Evolutionary conservation across 306 rosid species (phyloP).

Genomic region (Elaeagnus macrophylla): DNA sequence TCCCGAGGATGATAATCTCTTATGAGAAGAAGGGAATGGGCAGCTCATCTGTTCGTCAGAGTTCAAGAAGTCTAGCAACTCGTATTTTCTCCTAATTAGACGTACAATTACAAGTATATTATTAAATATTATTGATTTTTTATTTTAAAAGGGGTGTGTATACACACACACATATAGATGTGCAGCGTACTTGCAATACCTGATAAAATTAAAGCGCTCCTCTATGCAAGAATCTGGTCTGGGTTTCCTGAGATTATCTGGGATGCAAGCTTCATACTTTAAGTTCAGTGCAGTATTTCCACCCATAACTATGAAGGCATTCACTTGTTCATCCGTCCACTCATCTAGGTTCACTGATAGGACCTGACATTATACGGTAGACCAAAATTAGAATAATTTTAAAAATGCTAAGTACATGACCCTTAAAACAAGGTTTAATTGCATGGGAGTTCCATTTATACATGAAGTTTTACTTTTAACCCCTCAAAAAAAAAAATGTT

Average conservation of each 20-base stretch:
- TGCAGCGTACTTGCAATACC: conserved; percentile 36
- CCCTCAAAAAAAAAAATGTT: too few relatives aligned
- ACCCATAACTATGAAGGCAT: conserved; percentile 47
- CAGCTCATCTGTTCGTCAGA: conserved; percentile 26
- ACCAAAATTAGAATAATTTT: conserved; percentile 15
- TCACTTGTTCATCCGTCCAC: conserved; percentile 79
- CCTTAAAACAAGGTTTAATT: too few relatives aligned
- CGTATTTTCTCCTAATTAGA: conserved; percentile 72
- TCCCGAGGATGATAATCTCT: conserved; percentile 24
- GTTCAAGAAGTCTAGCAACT: conserved; percentile 40
- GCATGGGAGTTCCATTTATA: too few relatives aligned
- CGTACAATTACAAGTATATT: conserved; percentile 18
- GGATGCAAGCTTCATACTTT: conserved; percentile 70
- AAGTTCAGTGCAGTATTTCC: conserved; percentile 60
- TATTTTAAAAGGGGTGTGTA: too few relatives aligned
- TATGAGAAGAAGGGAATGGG: conserved; percentile 32
- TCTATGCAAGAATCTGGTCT: conserved; percentile 63
- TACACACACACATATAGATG: too few relatives aligned
- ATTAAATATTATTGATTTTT: conserved; percentile 10
- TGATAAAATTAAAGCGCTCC: conserved; percentile 67
- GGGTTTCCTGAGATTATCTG: conserved; percentile 43
- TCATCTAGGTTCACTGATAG: conserved; percentile 81
- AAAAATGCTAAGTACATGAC: too few relatives aligned
- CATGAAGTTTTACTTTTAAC: too few relatives aligned
- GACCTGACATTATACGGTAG: conserved; percentile 43